These are phyloP conservation scores for Sporisorium reilianum DNA, from an alignment of 1,284 basidiomycete species.

Conservation along the genomic window DNA sequence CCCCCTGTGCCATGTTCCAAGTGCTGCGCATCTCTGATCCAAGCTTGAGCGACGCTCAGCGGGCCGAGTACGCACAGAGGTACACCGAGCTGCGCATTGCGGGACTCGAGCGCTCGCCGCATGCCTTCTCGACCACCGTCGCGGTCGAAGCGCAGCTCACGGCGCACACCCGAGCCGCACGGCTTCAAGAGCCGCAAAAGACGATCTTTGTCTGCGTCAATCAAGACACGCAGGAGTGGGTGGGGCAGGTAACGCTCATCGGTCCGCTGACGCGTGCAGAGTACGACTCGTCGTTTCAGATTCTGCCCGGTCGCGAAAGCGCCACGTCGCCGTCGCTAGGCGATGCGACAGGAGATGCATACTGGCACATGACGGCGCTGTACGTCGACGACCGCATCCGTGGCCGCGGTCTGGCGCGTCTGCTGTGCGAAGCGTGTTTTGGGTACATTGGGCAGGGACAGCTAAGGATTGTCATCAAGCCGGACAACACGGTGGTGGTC, in stretches of 20 bases:
- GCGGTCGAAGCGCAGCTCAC: constrained; percentile 13
- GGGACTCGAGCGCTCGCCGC: constrained; percentile 21
- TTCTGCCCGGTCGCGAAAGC: background rate
- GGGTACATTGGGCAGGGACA: constrained; percentile 10
- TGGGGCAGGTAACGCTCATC: constrained; percentile 18
- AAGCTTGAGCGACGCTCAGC: constrained; percentile 1
- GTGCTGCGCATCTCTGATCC: constrained; percentile 16
- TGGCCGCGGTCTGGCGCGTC: constrained; percentile 16
- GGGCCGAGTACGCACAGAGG: constrained; percentile 9
- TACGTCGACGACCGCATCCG: constrained; percentile 28
- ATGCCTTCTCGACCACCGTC: constrained; percentile 27
- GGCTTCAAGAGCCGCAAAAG: constrained; percentile 12
- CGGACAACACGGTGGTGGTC: constrained; percentile 16
- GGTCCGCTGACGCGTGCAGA: constrained; percentile 15
- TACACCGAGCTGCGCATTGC: constrained; percentile 20
- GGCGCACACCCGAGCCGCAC: constrained; percentile 7
- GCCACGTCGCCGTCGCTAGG: constrained; percentile 4
- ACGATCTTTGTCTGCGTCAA: constrained; percentile 21
- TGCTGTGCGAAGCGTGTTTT: constrained; percentile 20
- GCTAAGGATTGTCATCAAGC: constrained; percentile 34
- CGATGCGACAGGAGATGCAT: background rate
- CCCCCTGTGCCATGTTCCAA: constrained; percentile 6
- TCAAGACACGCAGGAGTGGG: constrained; percentile 8
- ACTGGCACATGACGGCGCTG: constrained; percentile 33
- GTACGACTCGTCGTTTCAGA: constrained; percentile 15